These are phyloP conservation scores for Haplosporangium sp. DNA, from an alignment of 371 early-diverging fungal genomes.

Conservation along the genomic window DNA sequence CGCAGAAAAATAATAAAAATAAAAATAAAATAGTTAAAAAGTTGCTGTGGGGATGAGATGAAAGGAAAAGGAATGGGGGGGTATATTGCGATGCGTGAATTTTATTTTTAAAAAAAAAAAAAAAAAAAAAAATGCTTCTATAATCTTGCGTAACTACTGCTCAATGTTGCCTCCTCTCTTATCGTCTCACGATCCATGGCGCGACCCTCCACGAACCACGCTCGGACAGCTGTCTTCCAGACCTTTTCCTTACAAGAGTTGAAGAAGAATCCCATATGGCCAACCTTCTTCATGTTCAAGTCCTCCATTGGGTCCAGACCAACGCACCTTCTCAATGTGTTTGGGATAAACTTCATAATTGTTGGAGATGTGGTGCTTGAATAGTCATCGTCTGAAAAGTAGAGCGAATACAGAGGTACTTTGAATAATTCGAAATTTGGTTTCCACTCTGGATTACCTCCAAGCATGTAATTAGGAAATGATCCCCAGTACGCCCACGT, in stretches of 20 bases:
- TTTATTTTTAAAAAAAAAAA: no score
- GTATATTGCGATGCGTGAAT: no score
- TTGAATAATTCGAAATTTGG: conserved; percentile 50
- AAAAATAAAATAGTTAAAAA: no score
- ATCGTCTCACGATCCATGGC: conserved; percentile 45
- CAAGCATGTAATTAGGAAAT: conserved; percentile 49
- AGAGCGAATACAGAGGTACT: conserved; percentile 44
- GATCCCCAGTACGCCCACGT: conserved; percentile 50
- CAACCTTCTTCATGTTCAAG: conserved; percentile 53
- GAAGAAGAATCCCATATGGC: conserved; percentile 57
- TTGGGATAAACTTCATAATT: conserved; percentile 41
- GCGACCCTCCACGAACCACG: conserved; percentile 51
- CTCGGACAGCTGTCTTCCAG: conserved; percentile 40
- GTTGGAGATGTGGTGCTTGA: conserved; percentile 33
- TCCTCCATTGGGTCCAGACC: conserved; percentile 37
- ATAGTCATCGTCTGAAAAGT: conserved; percentile 53
- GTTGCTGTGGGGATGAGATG: no score
- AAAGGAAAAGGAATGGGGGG: no score
- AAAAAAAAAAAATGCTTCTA: background rate
- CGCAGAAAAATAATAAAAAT: no score
- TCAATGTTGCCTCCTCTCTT: conserved; percentile 25
- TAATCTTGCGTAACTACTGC: conserved; percentile 40
- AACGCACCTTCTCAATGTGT: conserved; percentile 36
- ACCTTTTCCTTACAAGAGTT: conserved; percentile 44
- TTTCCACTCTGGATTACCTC: conserved; percentile 56